Percentiles rank a stretch among this genome's conserved stretches.
Conservation (phyloP, 1,139 yeast genomes). For the Taphrina betulina region DNA sequence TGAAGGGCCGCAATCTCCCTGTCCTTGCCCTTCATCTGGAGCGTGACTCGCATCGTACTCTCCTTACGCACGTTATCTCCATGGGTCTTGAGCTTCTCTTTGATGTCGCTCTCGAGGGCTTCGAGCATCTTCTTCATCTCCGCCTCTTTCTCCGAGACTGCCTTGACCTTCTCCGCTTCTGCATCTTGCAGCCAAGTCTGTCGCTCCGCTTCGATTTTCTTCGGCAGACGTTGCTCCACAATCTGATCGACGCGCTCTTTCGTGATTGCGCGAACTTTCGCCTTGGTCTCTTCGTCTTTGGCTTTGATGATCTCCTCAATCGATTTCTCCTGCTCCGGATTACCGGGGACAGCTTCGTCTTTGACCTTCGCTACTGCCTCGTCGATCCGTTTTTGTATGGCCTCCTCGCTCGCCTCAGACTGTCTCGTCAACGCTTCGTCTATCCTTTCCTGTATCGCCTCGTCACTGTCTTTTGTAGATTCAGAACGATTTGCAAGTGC, state of each 20-base stretch:
- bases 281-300: conserved; percentile 39
- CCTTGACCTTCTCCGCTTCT: conserved; percentile 37
- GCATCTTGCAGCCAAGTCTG: conserved; percentile 38
- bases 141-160: conserved; percentile 40
- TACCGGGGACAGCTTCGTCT: conserved; percentile 37
- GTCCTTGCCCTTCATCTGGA: conserved; percentile 38
- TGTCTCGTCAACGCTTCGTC: conserved; percentile 39
- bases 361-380: conserved; percentile 38
- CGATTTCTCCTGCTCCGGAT: conserved; percentile 29
- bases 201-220: conserved; percentile 37
- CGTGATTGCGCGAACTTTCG: conserved; percentile 39
- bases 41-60: conserved; percentile 40
- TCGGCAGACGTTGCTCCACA: conserved; percentile 25
- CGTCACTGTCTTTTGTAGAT: not conserved
- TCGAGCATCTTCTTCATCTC: conserved; percentile 41
- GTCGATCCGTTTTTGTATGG: conserved; percentile 38
- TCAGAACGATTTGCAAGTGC: conserved; percentile 29
- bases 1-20: conserved; percentile 41
- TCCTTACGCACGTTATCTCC: conserved; percentile 44
- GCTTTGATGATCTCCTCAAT: conserved; percentile 36
- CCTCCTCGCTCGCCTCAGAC: conserved; percentile 38
- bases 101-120: conserved; percentile 43
- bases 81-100: conserved; percentile 47
- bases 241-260: conserved; percentile 23
- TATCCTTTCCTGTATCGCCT: conserved; percentile 34